Evolutionary conservation across 192 early-diverging fungal species (phyloP).

Genomic region (Coemansia sp.): DNA sequence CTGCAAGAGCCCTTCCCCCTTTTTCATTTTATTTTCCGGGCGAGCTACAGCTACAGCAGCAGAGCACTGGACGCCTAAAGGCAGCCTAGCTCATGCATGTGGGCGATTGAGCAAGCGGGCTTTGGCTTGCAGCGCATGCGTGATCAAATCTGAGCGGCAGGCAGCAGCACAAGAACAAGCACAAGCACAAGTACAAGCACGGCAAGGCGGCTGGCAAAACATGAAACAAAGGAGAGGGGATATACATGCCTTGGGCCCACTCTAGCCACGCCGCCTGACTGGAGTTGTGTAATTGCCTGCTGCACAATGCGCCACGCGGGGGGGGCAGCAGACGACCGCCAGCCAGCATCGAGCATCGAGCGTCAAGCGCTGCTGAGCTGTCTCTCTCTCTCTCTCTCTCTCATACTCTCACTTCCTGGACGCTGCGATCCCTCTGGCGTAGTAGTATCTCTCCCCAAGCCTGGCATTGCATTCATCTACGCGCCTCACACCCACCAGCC

Average conservation of each 20-base stretch:
- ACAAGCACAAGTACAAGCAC: no score
- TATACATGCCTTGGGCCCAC: background rate
- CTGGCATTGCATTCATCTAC: background rate
- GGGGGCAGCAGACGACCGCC: background rate
- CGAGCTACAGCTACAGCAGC: no score
- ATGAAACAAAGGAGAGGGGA: background rate
- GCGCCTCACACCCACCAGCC: background rate
- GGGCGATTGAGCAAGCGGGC: no score
- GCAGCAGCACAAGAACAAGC: no score
- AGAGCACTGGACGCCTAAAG: no score
- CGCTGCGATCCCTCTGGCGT: background rate
- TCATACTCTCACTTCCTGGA: background rate
- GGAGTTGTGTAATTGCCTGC: conserved; percentile 1
- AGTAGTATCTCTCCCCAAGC: background rate
- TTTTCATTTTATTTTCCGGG: no score
- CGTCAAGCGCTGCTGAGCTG: background rate
- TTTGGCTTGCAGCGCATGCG: background rate
- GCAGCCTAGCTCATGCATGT: background rate
- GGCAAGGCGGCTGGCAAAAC: background rate
- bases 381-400: no score
- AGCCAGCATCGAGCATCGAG: background rate
- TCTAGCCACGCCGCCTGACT: conserved; percentile 3
- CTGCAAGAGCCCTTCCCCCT: no score
- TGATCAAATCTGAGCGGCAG: conserved; percentile 5
- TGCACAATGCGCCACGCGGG: background rate